Evolutionary conservation across 2,329 filamentous ascomycete genomes (phyloP).

Genomic region (Cladorrhinum sp.): DNA sequence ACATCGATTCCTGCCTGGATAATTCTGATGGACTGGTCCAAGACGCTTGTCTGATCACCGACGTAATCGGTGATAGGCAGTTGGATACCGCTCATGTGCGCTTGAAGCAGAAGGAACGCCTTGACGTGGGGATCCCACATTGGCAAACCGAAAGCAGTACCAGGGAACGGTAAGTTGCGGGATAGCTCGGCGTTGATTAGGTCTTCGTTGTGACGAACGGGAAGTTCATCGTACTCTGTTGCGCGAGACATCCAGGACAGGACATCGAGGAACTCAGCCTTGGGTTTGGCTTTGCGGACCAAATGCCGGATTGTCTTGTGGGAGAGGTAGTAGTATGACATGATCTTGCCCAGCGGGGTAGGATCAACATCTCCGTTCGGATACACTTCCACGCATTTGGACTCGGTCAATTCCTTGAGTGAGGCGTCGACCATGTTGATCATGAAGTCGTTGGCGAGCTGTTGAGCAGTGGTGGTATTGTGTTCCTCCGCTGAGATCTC

Average conservation of each 20-base stretch:
- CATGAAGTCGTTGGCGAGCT: slow-evolving; percentile 91
- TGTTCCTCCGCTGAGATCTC: slow-evolving; percentile 92
- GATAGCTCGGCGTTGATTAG: slow-evolving; percentile 91
- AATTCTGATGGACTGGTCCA: slow-evolving; percentile 96
- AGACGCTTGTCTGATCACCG: slow-evolving; percentile 82
- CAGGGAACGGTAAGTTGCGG: slow-evolving; percentile 67
- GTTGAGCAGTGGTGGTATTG: slow-evolving; percentile 79
- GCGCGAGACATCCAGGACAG: slow-evolving; percentile 91
- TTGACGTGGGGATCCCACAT: slow-evolving; percentile 99
- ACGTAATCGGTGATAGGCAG: slow-evolving; percentile 97
- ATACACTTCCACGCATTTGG: slow-evolving; percentile 77
- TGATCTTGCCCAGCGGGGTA: slow-evolving; percentile 92
- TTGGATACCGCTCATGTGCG: slow-evolving; percentile 88
- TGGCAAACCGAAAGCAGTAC: slow-evolving; percentile 65
- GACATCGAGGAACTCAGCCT: slow-evolving; percentile 76
- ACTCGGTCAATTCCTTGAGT: slow-evolving; percentile 75
- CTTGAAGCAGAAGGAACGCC: slow-evolving; percentile 87
- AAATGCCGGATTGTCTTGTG: slow-evolving; percentile 92
- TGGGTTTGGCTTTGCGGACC: slow-evolving; percentile 68
- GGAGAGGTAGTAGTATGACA: slow-evolving; percentile 98
- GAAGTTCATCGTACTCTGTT: slow-evolving; percentile 94
- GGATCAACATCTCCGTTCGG: slow-evolving; percentile 86
- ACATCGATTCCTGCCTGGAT: slow-evolving; percentile 94
- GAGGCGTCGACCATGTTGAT: slow-evolving; percentile 87
- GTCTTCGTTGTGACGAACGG: slow-evolving; percentile 97